Conservation (phyloP, 2,329 filamentous ascomycete genomes). For the Myotisia sp. region DNA sequence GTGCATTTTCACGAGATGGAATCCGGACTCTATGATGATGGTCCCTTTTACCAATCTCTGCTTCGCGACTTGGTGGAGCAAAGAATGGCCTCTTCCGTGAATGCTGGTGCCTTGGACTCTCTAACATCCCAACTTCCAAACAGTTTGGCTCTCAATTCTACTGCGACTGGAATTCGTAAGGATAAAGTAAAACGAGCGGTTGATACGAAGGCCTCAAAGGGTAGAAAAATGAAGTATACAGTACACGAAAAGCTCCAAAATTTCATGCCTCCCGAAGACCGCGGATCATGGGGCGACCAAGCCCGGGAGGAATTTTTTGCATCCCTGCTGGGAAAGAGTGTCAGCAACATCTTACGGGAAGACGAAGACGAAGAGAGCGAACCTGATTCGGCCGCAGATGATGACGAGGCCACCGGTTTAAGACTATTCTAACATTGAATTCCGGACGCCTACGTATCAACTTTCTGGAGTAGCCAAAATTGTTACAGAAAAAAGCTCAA, state of each 20-base stretch:
- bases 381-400: conserved; percentile 9
- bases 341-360: conserved; percentile 52
- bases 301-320: conserved; percentile 66
- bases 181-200: conserved; percentile 66
- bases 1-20: conserved; percentile 24
- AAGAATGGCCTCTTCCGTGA: conserved; percentile 46
- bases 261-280: conserved; percentile 88
- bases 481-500: too few species aligned
- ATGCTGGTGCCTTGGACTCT: conserved; percentile 32
- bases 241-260: conserved; percentile 96
- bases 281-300: conserved; percentile 61
- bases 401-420: conserved; percentile 20
- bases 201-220: conserved; percentile 90
- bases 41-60: conserved; percentile 83
- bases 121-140: conserved; percentile 25
- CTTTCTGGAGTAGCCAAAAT: too few species aligned
- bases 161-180: conserved; percentile 30
- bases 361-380: conserved; percentile 26
- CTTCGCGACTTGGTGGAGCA: conserved; percentile 89
- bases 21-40: conserved; percentile 69
- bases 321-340: conserved; percentile 50
- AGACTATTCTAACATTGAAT: too few species aligned
- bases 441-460: too few species aligned
- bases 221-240: conserved; percentile 81
- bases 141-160: conserved; percentile 24